Percentiles rank a stretch among this genome's conserved stretches.
Evolutionary conservation across 2,329 filamentous ascomycete genomes (phyloP).

Genomic region (Cladosporium sp.): DNA sequence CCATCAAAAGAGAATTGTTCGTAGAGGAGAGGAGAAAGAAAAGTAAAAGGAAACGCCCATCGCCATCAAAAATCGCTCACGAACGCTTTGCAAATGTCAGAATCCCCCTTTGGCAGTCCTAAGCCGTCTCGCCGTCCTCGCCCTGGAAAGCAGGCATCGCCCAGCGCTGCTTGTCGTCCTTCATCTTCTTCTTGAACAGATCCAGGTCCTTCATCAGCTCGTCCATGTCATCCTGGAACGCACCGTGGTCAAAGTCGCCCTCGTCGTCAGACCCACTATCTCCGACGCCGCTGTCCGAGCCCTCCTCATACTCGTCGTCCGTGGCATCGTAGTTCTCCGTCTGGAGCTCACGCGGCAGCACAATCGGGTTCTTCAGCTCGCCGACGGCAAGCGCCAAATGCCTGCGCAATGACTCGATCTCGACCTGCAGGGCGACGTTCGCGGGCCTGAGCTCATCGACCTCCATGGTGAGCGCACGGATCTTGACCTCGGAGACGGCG

Average conservation of each 20-base stretch:
- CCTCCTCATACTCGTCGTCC: slow-evolving; percentile 51
- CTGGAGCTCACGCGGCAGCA: slow-evolving; percentile 42
- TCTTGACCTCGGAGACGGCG: slow-evolving; percentile 88
- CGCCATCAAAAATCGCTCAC: not conserved
- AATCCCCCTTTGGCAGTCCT: not conserved
- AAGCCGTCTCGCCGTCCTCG: not conserved
- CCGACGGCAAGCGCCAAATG: slow-evolving; percentile 82
- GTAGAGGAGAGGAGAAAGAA: not conserved
- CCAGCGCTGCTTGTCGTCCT: slow-evolving; percentile 67
- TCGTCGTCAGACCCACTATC: slow-evolving; percentile 40
- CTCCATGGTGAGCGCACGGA: slow-evolving; percentile 63
- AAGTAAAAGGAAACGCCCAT: not conserved
- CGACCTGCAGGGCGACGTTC: slow-evolving; percentile 52
- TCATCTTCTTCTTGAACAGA: slow-evolving; percentile 78
- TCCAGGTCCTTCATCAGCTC: slow-evolving; percentile 73
- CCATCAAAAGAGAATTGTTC: not conserved
- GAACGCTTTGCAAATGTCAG: not conserved
- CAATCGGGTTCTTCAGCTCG: slow-evolving; percentile 87
- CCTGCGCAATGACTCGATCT: slow-evolving; percentile 82
- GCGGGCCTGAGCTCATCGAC: slow-evolving; percentile 42
- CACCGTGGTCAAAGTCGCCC: slow-evolving; percentile 39
- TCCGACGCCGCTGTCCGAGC: slow-evolving; percentile 54
- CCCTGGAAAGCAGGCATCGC: slow-evolving; percentile 7
- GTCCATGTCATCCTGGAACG: slow-evolving; percentile 73
- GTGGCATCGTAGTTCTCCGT: slow-evolving; percentile 24